These are phyloP conservation scores for Galerina sulciceps DNA, from an alignment of 768 basidiomycete species.

Conservation along the genomic window DNA sequence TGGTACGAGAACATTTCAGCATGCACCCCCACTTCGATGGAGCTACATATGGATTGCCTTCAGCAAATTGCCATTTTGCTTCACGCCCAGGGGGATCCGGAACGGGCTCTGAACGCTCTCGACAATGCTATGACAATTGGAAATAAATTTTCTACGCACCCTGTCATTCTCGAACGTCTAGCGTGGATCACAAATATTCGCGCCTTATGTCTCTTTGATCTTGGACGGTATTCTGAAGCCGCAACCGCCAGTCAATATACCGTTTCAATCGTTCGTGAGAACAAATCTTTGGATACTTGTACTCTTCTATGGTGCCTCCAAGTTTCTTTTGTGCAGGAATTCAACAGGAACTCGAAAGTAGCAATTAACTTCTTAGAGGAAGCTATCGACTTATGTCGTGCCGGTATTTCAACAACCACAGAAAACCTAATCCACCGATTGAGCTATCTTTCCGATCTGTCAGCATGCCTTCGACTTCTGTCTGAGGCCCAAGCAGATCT, in stretches of 20 bases:
- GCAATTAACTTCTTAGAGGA: no score
- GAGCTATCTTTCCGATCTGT: background rate
- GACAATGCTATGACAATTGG: background rate
- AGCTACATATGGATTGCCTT: background rate
- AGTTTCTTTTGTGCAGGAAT: background rate
- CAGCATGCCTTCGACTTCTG: background rate
- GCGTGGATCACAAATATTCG: background rate
- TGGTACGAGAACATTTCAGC: background rate
- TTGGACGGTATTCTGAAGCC: slow-evolving; percentile 9
- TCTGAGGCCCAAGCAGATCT: background rate
- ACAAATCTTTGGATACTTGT: background rate
- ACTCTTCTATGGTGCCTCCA: background rate
- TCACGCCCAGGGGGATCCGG: background rate
- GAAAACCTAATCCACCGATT: background rate
- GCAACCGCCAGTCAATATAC: background rate
- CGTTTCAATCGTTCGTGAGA: background rate
- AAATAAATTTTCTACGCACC: background rate
- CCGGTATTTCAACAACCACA: background rate
- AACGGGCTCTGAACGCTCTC: background rate
- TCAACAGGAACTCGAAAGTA: no score
- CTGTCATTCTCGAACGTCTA: background rate
- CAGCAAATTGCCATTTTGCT: background rate
- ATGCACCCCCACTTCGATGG: background rate
- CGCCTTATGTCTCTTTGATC: slow-evolving; percentile 1
- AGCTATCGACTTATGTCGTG: background rate